phyloP scores from a whole-genome alignment of 139 green algal species.

The Asterochloris erici region DNA sequence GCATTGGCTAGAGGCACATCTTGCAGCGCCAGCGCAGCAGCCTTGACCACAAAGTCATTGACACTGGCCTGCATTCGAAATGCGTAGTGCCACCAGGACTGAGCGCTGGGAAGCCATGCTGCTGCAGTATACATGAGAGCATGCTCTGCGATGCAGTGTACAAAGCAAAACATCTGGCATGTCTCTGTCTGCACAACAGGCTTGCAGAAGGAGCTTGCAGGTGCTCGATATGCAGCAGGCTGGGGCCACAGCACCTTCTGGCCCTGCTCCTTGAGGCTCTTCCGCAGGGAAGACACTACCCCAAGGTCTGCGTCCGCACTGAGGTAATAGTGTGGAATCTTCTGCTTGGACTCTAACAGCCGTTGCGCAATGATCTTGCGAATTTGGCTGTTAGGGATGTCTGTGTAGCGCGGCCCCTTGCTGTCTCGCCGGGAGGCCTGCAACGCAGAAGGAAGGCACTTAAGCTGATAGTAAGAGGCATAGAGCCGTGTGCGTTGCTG shows the following conservation, averaged over 20 bases:
- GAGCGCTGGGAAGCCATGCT: neutral
- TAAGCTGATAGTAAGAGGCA: no score
- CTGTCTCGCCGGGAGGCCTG: neutral
- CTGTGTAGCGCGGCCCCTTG: constrained; percentile 41
- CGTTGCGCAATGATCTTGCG: constrained; percentile 83
- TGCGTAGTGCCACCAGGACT: neutral
- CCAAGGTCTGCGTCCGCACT: constrained; percentile 64
- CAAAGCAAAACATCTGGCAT: neutral
- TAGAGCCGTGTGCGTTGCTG: no score
- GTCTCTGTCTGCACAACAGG: neutral
- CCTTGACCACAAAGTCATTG: constrained; percentile 93
- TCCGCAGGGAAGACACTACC: constrained; percentile 48
- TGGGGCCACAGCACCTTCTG: constrained; percentile 21
- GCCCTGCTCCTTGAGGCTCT: constrained; percentile 54
- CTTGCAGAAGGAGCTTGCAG: neutral
- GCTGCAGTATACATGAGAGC: neutral
- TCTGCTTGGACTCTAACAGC: constrained; percentile 86
- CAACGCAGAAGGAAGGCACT: no score
- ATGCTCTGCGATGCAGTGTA: no score
- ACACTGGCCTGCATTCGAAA: constrained; percentile 67
- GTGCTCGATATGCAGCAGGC: neutral
- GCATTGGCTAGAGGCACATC: constrained; percentile 78
- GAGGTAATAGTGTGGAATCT: constrained; percentile 74
- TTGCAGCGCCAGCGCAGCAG: constrained; percentile 72
- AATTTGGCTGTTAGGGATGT: constrained; percentile 79